Percentiles rank a stretch among this genome's conserved stretches.
Conservation (phyloP, 2,329 filamentous ascomycete genomes). For the Beauveria varroae region DNA sequence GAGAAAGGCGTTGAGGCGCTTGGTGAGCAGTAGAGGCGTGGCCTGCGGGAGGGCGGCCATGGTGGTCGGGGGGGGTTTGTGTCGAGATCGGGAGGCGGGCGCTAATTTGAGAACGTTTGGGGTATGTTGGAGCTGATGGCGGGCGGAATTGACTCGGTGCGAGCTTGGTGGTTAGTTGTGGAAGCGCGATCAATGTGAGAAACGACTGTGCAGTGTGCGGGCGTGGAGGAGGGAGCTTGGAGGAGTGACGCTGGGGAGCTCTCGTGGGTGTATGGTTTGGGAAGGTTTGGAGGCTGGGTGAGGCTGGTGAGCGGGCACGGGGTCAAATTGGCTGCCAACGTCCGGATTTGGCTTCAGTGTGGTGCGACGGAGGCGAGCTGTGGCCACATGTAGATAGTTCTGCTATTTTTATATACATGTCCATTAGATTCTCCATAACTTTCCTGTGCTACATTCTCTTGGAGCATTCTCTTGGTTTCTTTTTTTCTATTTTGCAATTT, state of each 20-base stretch:
- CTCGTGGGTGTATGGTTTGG: neutral
- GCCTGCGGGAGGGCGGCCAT: constrained; percentile 35
- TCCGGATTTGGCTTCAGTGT: constrained; percentile 9
- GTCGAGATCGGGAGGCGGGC: neutral
- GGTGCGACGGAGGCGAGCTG: no score
- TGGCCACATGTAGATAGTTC: no score
- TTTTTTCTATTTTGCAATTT: no score
- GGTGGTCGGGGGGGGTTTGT: neutral
- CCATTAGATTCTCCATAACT: no score
- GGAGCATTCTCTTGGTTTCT: no score
- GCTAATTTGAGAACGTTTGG: neutral
- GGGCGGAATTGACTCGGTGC: no score
- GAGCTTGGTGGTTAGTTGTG: no score
- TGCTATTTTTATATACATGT: no score
- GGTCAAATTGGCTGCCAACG: neutral
- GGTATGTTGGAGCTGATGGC: neutral
- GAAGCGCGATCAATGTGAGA: no score
- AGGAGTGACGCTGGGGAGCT: neutral
- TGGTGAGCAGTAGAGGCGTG: constrained; percentile 56
- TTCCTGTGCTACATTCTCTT: no score
- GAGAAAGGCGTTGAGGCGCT: constrained; percentile 56
- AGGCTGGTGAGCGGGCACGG: neutral
- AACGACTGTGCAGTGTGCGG: neutral
- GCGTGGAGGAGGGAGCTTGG: neutral
- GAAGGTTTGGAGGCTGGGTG: neutral